Conservation (phyloP, 139 green algal species). For the Tetradesmus lagerheimii region DNA sequence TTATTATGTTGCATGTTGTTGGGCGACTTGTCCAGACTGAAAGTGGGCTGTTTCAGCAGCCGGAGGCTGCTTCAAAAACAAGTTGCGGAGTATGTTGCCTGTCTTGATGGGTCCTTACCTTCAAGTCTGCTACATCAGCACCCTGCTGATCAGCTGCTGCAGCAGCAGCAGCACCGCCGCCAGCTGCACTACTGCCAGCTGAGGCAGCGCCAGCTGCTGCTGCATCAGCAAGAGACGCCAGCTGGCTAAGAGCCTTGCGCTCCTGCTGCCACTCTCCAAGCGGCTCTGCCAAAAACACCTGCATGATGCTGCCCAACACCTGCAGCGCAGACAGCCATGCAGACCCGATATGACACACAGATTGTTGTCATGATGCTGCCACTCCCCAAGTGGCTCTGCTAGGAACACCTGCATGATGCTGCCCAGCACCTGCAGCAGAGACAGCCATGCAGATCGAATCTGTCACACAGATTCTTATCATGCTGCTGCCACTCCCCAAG, state of each 20-base stretch:
- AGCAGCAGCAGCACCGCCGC: not conserved
- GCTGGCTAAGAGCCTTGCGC: conserved; percentile 47
- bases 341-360: too few relatives aligned
- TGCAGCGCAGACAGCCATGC: conserved; percentile 7
- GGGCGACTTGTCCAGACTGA: too few relatives aligned
- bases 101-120: not conserved
- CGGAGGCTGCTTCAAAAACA: too few relatives aligned
- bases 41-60: too few relatives aligned
- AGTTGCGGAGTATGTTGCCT: too few relatives aligned
- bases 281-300: conserved; percentile 77
- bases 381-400: conserved; percentile 79
- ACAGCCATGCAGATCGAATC: too few relatives aligned
- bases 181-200: not conserved
- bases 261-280: conserved; percentile 80
- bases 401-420: conserved; percentile 67
- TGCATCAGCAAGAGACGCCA: conserved; percentile 3
- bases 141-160: not conserved
- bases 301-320: conserved; percentile 52
- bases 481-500: too few relatives aligned
- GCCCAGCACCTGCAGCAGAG: conserved; percentile 48
- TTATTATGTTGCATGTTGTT: too few relatives aligned
- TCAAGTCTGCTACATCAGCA: conserved; percentile 27
- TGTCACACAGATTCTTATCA: too few relatives aligned
- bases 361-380: too few relatives aligned
- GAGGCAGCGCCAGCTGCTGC: conserved; percentile 48